phyloP scores from a whole-genome alignment of 179 eudicot species.

The Pouteria campechiana region DNA sequence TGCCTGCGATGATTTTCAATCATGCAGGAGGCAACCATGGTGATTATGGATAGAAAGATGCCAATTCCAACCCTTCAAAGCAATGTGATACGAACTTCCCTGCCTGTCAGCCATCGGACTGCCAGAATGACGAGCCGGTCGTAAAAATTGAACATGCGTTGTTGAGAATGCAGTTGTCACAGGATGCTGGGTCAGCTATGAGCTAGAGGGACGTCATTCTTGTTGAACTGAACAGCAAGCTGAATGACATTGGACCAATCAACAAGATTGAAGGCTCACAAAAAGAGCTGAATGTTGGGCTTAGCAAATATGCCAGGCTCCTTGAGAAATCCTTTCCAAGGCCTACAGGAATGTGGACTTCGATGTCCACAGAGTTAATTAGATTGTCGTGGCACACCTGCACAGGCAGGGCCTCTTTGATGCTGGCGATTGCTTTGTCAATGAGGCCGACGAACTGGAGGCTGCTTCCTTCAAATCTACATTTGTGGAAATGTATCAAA shows the following conservation, averaged over 20 bases:
- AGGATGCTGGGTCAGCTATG: conserved; percentile 19
- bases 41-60: conserved; percentile 17
- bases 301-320: conserved; percentile 46
- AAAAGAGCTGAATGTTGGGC: conserved; percentile 46
- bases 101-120: conserved; percentile 23
- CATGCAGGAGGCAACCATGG: conserved; percentile 22
- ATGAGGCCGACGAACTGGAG: conserved; percentile 47
- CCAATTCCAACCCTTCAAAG: conserved; percentile 62
- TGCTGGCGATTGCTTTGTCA: conserved; percentile 42
- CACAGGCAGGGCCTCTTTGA: conserved; percentile 69
- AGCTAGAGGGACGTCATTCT: conserved; percentile 39
- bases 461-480: conserved; percentile 33
- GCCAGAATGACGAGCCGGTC: conserved; percentile 43
- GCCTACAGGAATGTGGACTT: conserved; percentile 61
- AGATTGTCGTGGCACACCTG: conserved; percentile 58
- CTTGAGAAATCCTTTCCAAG: conserved; percentile 63
- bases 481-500: conserved; percentile 59
- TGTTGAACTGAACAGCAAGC: conserved; percentile 45
- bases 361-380: conserved; percentile 40
- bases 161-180: conserved; percentile 28
- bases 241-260: conserved; percentile 32
- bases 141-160: conserved; percentile 33
- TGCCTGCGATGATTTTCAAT: conserved; percentile 33
- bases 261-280: conserved; percentile 37
- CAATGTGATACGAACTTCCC: conserved; percentile 43